A percentile compares a stretch with the other conserved stretches of the same genome.
Conservation (phyloP, 306 rosid species). For the Gillenia trifoliata region DNA sequence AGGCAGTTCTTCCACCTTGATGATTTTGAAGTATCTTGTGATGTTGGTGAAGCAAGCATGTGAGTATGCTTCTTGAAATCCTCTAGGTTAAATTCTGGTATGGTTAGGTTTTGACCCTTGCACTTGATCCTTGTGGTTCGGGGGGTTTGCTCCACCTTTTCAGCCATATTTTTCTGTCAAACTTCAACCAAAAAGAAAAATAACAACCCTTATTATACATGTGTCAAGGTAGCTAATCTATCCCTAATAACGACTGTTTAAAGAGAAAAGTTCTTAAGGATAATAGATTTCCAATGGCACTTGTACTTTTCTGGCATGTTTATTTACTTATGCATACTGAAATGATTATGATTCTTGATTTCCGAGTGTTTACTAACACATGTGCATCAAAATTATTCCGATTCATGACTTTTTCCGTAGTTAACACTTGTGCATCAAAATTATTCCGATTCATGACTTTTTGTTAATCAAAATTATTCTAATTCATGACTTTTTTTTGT, state of each 20-base stretch:
- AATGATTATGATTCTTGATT: neutral
- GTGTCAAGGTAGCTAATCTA: too few relatives aligned
- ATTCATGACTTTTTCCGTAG: neutral
- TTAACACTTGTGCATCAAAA: neutral
- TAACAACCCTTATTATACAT: neutral
- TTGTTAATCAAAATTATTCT: neutral
- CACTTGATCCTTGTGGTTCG: conserved; percentile 16
- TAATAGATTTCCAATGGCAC: neutral
- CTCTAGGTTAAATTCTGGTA: conserved; percentile 30
- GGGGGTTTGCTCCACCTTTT: conserved; percentile 25
- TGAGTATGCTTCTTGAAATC: conserved; percentile 35
- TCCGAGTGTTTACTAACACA: neutral
- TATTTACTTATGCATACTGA: neutral
- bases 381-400: neutral
- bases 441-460: neutral
- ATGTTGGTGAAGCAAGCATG: conserved; percentile 38
- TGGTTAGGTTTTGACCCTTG: conserved; percentile 14
- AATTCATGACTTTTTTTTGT: too few relatives aligned
- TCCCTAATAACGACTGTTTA: neutral
- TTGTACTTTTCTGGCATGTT: neutral
- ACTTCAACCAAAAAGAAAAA: neutral
- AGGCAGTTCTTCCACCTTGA: conserved; percentile 49
- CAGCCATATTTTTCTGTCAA: conserved; percentile 28
- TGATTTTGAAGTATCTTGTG: conserved; percentile 20
- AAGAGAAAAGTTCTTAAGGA: neutral